These are phyloP conservation scores for Aspergillus heteromorphus DNA, from an alignment of 495 filamentous ascomycete species.

Conservation along the genomic window DNA sequence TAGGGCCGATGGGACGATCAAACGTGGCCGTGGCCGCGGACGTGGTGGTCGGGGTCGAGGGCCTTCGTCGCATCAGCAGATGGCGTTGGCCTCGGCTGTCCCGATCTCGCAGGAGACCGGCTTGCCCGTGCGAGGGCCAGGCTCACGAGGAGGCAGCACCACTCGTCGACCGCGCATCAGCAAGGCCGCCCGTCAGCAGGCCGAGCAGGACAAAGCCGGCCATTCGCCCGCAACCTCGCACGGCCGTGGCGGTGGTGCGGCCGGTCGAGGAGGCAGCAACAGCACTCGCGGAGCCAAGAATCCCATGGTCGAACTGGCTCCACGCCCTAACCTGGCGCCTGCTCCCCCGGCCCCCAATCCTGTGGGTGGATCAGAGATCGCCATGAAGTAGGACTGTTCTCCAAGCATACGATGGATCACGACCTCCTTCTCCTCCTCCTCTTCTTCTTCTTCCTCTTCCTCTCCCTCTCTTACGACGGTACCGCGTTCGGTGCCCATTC, in stretches of 20 bases:
- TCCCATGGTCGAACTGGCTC: constrained; percentile 28
- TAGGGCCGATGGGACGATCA: constrained; percentile 71
- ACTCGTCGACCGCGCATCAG: constrained; percentile 74
- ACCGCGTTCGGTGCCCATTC: not conserved
- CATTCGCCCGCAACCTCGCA: constrained; percentile 17
- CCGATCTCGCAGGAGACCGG: constrained; percentile 43
- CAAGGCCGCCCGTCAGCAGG: constrained; percentile 61
- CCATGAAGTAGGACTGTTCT: constrained; percentile 20
- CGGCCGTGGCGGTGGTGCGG: constrained; percentile 25
- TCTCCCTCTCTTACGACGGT: not conserved
- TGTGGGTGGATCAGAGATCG: constrained; percentile 25
- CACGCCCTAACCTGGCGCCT: constrained; percentile 19
- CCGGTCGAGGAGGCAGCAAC: constrained; percentile 29
- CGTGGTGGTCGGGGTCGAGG: constrained; percentile 50
- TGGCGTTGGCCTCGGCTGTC: constrained; percentile 35
- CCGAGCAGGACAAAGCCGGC: constrained; percentile 64
- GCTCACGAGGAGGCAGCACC: constrained; percentile 70
- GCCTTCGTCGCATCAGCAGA: constrained; percentile 33
- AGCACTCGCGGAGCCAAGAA: constrained; percentile 28
- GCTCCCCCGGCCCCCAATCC: constrained; percentile 25
- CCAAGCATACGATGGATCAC: not conserved
- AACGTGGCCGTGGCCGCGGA: constrained; percentile 71
- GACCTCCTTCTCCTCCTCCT: too few species aligned
- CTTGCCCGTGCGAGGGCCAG: constrained; percentile 60
- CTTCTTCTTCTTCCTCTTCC: not conserved